phyloP scores from a whole-genome alignment of 2,329 filamentous ascomycete species.

The Didymella pinodella region DNA sequence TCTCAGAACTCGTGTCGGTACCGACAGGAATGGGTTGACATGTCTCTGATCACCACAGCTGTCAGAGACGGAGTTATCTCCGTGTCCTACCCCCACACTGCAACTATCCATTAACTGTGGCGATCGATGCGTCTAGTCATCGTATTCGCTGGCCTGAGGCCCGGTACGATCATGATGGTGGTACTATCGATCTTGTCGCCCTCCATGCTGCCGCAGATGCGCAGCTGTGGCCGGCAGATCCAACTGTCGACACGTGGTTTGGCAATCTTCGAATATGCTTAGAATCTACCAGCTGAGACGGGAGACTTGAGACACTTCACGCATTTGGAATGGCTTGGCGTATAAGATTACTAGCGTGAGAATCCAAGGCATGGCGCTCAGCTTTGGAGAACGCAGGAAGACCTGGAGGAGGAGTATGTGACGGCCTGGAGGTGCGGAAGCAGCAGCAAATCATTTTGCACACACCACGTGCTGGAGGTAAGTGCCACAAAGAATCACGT shows the following conservation, averaged over 20 bases:
- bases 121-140: neutral
- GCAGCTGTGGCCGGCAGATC: neutral
- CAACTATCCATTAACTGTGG: neutral
- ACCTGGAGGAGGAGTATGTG: too few relatives aligned
- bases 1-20: neutral
- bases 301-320: neutral
- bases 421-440: too few relatives aligned
- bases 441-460: too few relatives aligned
- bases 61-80: neutral
- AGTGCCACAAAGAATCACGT: too few relatives aligned
- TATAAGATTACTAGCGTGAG: neutral
- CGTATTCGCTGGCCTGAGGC: neutral
- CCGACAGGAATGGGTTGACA: neutral
- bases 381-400: too few relatives aligned
- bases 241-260: neutral
- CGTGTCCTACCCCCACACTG: neutral
- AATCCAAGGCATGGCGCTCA: neutral
- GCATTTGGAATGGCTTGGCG: neutral
- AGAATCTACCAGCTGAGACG: neutral
- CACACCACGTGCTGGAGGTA: too few relatives aligned
- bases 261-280: neutral
- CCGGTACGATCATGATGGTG: neutral
- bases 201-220: neutral
- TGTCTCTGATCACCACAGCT: conserved; percentile 8
- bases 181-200: neutral